Percentiles rank a stretch among this genome's conserved stretches.
These are phyloP conservation scores for Rhizopus arrhizus DNA, from an alignment of 371 early-diverging fungal species.

Conservation along the genomic window DNA sequence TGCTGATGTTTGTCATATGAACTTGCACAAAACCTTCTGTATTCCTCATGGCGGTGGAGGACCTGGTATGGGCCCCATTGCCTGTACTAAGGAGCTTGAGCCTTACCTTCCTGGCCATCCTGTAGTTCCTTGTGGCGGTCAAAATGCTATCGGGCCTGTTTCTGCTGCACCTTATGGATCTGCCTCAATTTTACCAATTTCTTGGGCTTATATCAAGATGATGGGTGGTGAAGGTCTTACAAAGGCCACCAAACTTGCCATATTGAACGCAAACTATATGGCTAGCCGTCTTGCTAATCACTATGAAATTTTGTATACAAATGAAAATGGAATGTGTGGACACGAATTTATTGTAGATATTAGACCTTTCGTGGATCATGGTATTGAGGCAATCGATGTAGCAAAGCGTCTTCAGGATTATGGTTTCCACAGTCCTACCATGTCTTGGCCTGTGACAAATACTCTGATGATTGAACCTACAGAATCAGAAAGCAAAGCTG, in stretches of 20 bases:
- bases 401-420: slow-evolving; percentile 98
- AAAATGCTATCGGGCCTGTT: slow-evolving; percentile 86
- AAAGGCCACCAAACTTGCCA: slow-evolving; percentile 84
- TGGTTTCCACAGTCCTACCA: slow-evolving; percentile 97
- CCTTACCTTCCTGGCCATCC: slow-evolving; percentile 94
- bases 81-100: slow-evolving; percentile 82
- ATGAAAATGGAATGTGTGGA: slow-evolving; percentile 92
- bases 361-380: slow-evolving; percentile 81
- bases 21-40: slow-evolving; percentile 98
- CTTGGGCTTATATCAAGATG: slow-evolving; percentile 97
- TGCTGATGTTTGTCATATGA: slow-evolving; percentile 98
- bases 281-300: slow-evolving; percentile 81
- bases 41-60: slow-evolving; percentile 99
- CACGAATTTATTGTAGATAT: slow-evolving; percentile 98
- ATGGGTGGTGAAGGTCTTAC: slow-evolving; percentile 91
- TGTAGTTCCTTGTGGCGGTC: slow-evolving; percentile 70
- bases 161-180: slow-evolving; percentile 97
- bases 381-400: slow-evolving; percentile 92
- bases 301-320: slow-evolving; percentile 90
- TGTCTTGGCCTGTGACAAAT: slow-evolving; percentile 98
- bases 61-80: slow-evolving; percentile 97
- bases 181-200: slow-evolving; percentile 92
- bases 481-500: slow-evolving; percentile 90
- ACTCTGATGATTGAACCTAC: slow-evolving; percentile 99
- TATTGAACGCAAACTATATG: slow-evolving; percentile 98